Conservation (phyloP, 257 asterid species). For the Solanum lycopersicoides region DNA sequence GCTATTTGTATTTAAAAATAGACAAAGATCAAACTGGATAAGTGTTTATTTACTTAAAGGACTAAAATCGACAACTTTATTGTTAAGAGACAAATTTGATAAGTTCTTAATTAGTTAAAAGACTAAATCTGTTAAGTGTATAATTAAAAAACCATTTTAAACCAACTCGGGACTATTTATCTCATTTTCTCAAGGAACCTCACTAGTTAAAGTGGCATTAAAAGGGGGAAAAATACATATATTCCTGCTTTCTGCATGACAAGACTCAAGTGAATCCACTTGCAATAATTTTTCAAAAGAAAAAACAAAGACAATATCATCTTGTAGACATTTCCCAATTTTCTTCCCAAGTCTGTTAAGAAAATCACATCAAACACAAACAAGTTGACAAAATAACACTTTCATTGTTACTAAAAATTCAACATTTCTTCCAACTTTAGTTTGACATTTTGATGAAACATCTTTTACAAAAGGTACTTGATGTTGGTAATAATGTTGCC, state of each 20-base stretch:
- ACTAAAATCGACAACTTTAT: no score
- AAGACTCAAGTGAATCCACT: not conserved
- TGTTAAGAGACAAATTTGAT: no score
- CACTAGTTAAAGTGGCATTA: not conserved
- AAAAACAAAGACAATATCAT: not conserved
- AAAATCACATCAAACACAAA: not conserved
- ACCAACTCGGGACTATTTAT: no score
- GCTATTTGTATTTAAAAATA: no score
- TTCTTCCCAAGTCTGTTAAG: not conserved
- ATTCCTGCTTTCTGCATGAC: not conserved
- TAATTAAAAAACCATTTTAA: no score
- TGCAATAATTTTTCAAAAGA: not conserved
- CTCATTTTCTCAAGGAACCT: not conserved
- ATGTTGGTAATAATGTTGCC: not conserved
- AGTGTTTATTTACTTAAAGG: no score
- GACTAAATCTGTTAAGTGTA: no score
- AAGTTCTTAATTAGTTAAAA: no score
- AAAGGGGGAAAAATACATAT: no score
- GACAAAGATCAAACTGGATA: fast-evolving
- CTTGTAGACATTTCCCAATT: not conserved
- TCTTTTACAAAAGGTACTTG: not conserved
- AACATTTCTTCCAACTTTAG: not conserved
- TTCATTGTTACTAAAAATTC: not conserved
- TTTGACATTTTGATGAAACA: not conserved
- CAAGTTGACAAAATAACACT: not conserved